A percentile compares a stretch with the other conserved stretches of the same genome.
Evolutionary conservation across 2,329 filamentous ascomycete genomes (phyloP).

Genomic region (Alternaria ethzedia): DNA sequence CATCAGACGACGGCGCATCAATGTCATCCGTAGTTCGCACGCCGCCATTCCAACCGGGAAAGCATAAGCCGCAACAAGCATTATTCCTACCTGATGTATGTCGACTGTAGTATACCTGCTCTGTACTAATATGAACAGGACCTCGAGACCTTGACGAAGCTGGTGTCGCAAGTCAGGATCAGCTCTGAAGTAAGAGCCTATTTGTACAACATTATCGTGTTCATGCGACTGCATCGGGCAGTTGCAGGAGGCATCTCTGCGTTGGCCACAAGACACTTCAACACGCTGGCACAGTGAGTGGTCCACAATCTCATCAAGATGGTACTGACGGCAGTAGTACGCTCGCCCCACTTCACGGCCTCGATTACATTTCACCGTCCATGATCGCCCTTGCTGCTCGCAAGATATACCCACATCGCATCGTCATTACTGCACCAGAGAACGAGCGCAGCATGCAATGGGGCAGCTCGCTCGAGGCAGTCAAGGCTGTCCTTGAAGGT

Average conservation of each 20-base stretch:
- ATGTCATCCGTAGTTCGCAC: slow-evolving; percentile 48
- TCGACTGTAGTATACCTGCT: too few relatives aligned
- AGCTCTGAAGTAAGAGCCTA: slow-evolving; percentile 83
- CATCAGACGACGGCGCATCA: slow-evolving; percentile 39
- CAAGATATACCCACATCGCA: slow-evolving; percentile 88
- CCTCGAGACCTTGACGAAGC: slow-evolving; percentile 66
- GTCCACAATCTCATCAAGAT: not conserved
- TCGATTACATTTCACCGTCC: slow-evolving; percentile 83
- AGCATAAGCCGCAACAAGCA: slow-evolving; percentile 27
- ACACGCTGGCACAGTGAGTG: slow-evolving; percentile 65
- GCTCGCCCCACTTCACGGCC: slow-evolving; percentile 79
- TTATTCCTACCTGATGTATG: slow-evolving; percentile 56
- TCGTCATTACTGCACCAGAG: slow-evolving; percentile 71
- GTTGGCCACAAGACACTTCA: slow-evolving; percentile 77
- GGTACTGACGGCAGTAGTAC: slow-evolving; percentile 55
- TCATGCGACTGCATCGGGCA: slow-evolving; percentile 85
- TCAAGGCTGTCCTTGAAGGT: slow-evolving; percentile 69
- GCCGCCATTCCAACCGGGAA: slow-evolving; percentile 19
- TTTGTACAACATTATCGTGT: slow-evolving; percentile 84
- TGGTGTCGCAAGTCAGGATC: slow-evolving; percentile 65
- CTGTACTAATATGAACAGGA: slow-evolving; percentile 36
- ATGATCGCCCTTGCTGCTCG: slow-evolving; percentile 80
- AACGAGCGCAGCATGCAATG: slow-evolving; percentile 91
- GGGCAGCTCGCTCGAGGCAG: slow-evolving; percentile 78
- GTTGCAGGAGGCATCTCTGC: slow-evolving; percentile 80